Conservation (phyloP, 1,284 basidiomycete genomes). For the Afroboletus lepidellus region DNA sequence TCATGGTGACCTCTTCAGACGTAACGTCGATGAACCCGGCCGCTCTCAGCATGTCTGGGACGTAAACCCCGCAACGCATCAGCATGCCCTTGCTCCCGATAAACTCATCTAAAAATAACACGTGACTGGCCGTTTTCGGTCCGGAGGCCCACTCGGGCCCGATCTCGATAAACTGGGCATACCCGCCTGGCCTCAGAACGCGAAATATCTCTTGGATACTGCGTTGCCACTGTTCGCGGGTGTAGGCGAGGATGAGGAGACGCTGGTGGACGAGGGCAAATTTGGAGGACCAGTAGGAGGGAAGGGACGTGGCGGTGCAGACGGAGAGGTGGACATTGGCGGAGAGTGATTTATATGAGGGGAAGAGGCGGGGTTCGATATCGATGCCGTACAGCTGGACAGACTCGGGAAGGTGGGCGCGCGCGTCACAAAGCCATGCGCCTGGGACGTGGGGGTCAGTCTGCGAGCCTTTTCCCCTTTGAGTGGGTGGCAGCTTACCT, state of each 20-base stretch:
- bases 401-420: no score
- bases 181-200: neutral
- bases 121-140: neutral
- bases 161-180: neutral
- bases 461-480: no score
- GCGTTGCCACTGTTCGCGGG: constrained; percentile 19
- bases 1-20: no score
- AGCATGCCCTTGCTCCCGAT: neutral
- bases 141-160: neutral
- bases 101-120: neutral
- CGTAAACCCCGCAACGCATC: no score
- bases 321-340: neutral
- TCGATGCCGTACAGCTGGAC: no score
- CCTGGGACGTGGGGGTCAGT: no score
- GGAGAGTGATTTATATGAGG: neutral
- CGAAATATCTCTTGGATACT: constrained; percentile 5
- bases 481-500: no score
- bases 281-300: constrained; percentile 22
- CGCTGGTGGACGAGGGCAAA: constrained; percentile 32
- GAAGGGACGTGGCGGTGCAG: constrained; percentile 14
- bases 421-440: no score
- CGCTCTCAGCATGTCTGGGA: constrained; percentile 18
- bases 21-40: no score
- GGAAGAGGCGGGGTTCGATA: no score
- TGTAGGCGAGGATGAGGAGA: constrained; percentile 28